Evolutionary conservation across 2,329 filamentous ascomycete genomes (phyloP), one percentile per base, ranked within the genome.

Genomic region (Neodidymelliopsis sp.): DNA sequence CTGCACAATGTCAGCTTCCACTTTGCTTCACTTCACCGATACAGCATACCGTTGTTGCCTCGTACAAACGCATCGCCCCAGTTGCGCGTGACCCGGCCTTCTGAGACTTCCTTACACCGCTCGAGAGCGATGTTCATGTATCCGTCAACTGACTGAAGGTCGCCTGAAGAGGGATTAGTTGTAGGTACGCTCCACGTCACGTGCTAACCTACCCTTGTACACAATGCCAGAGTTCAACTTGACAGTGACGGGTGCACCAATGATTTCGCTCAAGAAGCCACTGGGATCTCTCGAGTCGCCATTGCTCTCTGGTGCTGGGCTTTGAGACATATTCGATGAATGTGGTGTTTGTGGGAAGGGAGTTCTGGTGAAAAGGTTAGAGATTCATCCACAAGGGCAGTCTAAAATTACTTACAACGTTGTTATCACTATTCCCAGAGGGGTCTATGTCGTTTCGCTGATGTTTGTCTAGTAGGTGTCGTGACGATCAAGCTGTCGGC

Each of bases 101-200:
- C 88, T 61, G 97, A 88, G 63, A 87, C 91, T 76, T 99, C 94
- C 59, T 90, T 87, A 15, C 91, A 96, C 77, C 96, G 94, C 75
- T 99, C 94, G 22, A 99, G 84, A 10, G 94, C 93, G 72, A 99
- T 97, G 77, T 99, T 99, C 94, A 99, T 99, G 77, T 97, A 99
- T 41, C 94, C 94, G 74, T 99, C 94, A 38, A 99, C 93, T 0
- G 92, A 96, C 73, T 97, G 92, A 27, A 97, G 83, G 72, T 97
- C 91, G 62, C 94, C 93, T 97, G 56, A 2, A 24, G 6, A 12
- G 6, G 7, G n/a, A 35, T 62, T 35, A 63, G 49, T 13, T 28
- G 5, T 8, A 16, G 10, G 12, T 29, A 16, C 3, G 13, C 3
- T 27, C 22, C 18, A 4, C 10, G 19, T 47, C 29, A 54, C 36